Base-by-base conservation (phyloP, 805 yeast genomes). In the Zygotorulaspora florentina region DNA sequence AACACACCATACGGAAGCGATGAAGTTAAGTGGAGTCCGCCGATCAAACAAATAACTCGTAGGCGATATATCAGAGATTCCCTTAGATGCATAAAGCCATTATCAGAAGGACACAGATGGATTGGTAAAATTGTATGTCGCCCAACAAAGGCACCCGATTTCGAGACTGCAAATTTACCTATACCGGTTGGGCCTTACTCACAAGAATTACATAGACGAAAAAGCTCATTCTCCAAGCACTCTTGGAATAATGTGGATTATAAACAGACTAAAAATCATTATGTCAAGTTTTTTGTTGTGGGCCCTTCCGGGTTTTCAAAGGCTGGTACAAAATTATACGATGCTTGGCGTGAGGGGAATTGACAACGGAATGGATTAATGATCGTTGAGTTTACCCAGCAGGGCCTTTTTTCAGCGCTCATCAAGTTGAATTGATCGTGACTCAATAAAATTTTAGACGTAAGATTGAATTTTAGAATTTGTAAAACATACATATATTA, bases 31-130 rank as follows among this genome's bases (percentile, higher is more conserved):
- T 80, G 85, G 84, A 58, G 53, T 6, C 85, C 84, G 1, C 55
- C 62, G 9, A 65, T 65, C 11, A 72, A 70, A 47, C 46, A 55
- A 16, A 54, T 61, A 20, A 54, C 72, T 2, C 60, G 68, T 39
- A 64, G 72, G 26, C 76, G 74, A 48, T 68, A 66, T 49, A 67
- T 75, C 35, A 69, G 75, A 38, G 79, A 79, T 57, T 73, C 81
- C 13, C 58, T 80, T 28, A 71, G 83, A 39, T 80, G 86, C 51
- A 76, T 80, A 20, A 76, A 71, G 52, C 76, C 82, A 2, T 65
- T 80, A 43, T 67, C 73, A 1, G 68, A 69, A 49, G 78, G 75
- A 37, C 81, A 79, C 35, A 53, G 69, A 8, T 80, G 85, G 85
- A 62, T 73, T 17, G 76, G 79, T 36, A 76, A 70, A 53, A 57